Conservation (phyloP, 371 early-diverging fungal genomes). For the Syncephalastrum contaminatum region DNA sequence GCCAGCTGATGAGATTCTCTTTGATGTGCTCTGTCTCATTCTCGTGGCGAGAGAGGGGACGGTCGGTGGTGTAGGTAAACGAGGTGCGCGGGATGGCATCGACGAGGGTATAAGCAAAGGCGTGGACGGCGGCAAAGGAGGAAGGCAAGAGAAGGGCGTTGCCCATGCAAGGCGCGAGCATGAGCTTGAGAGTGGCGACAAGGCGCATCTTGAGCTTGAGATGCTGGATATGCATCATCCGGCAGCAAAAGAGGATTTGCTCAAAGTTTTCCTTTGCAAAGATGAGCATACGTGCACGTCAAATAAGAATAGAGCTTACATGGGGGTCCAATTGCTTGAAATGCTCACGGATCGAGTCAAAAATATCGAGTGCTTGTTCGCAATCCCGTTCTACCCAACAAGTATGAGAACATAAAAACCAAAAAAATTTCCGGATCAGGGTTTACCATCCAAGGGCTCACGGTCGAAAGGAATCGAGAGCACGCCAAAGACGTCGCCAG, state of each 20-base stretch:
- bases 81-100: conserved; percentile 29
- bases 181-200: conserved; percentile 21
- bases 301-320: conserved; percentile 22
- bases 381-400: conserved; percentile 24
- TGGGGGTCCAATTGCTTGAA: conserved; percentile 31
- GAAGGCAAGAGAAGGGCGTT: conserved; percentile 37
- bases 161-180: conserved; percentile 23
- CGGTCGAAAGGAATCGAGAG: conserved; percentile 35
- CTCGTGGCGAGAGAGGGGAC: conserved; percentile 9
- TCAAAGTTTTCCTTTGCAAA: conserved; percentile 44
- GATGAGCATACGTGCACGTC: neutral
- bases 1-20: conserved; percentile 20
- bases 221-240: conserved; percentile 3
- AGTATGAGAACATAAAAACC: too few species aligned
- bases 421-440: neutral
- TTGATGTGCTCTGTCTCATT: conserved; percentile 18
- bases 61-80: conserved; percentile 3
- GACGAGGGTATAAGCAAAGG: conserved; percentile 41
- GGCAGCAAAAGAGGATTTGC: conserved; percentile 40
- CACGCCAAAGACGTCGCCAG: conserved; percentile 32
- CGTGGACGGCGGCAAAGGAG: conserved; percentile 36
- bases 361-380: conserved; percentile 43
- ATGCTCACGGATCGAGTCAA: conserved; percentile 42
- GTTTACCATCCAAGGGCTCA: conserved; percentile 25
- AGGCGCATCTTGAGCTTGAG: conserved; percentile 28